A percentile compares a stretch with the other conserved stretches of the same genome.
phyloP scores from a whole-genome alignment of 1,284 basidiomycete species.

The Ceratobasidium sp. region DNA sequence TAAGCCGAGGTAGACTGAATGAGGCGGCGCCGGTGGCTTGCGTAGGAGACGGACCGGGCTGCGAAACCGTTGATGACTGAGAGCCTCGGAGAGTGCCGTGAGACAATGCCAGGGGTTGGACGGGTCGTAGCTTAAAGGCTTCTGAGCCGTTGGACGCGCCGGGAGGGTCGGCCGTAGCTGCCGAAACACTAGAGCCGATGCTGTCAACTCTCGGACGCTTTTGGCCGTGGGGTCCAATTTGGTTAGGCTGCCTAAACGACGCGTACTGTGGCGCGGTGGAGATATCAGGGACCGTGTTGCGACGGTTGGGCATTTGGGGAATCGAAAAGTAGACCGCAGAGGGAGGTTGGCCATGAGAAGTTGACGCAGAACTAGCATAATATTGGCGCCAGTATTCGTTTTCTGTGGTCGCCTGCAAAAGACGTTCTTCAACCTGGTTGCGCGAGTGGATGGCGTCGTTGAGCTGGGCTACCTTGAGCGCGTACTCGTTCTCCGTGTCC shows the following conservation, averaged over 20 bases:
- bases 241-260: neutral
- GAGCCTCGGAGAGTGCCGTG: neutral
- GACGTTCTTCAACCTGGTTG: slow-evolving; percentile 10
- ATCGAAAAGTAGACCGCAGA: slow-evolving; percentile 14
- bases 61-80: neutral
- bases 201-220: slow-evolving; percentile 32
- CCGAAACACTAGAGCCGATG: neutral
- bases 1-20: neutral
- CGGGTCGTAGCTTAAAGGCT: slow-evolving; percentile 26
- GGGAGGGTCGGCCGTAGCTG: neutral
- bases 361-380: neutral
- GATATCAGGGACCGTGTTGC: slow-evolving; percentile 23
- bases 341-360: neutral
- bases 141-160: neutral
- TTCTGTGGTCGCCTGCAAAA: slow-evolving; percentile 8
- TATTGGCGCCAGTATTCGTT: slow-evolving; percentile 26
- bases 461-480: slow-evolving; percentile 27
- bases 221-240: neutral
- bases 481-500: slow-evolving; percentile 1
- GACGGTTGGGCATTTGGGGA: slow-evolving; percentile 25
- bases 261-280: neutral
- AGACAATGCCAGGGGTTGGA: neutral
- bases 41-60: neutral
- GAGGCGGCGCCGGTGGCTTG: neutral
- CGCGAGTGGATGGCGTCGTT: slow-evolving; percentile 15